Evolutionary conservation across 441 rosid genomes (phyloP), one percentile per base, ranked within the genome.

Genomic region (Euphorbia schlechtendalii): DNA sequence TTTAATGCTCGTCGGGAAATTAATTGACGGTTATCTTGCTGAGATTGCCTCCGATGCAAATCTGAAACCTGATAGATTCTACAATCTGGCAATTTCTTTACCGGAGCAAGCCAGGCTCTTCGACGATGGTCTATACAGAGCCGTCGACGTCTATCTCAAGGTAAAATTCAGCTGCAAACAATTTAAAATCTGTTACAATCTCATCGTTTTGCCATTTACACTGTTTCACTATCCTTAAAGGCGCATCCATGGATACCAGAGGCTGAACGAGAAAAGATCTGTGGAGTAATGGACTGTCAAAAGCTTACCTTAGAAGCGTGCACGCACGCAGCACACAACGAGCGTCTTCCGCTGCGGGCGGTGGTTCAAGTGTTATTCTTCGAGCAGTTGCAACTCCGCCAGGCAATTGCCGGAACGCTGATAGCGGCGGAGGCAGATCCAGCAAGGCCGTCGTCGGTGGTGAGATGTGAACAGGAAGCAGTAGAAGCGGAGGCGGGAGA

Each of bases 21-120:
- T 94, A 64, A 83, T 94, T 20, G 96, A 94, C 69, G 96, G 96
- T 56, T 94, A 86, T 67, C 86, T 94, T 15, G 92, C 94, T 14
- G 98, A 94, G 84, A 93, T 94, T 61, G 98, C 98, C 30, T 88
- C 99, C 46, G 96, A 94, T 69, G 78, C 86, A n/a, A 94, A 91
- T 74, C 77, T 91, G 63, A 91, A 94, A 82, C 89, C 90, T 60
- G 88, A 90, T 43, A 83, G 87, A 78, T 94, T 94, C 77, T 87
- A 83, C 73, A 84, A 92, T 27, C 83, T 94, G 60, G 91, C 92
- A 9, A 80, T 86, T 65, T 74, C 96, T 62, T 78, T 89, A 55
- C 99, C 98, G n/a, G 98, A 89, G 30, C 81, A 85, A 48, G 86
- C 98, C 30, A 81, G 99, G 67, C 96, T 86, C 27, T 80, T 86